A percentile compares a stretch with the other conserved stretches of the same genome.
These are phyloP conservation scores for Pseudogymnoascus sp. DNA, from an alignment of 2,329 filamentous ascomycete species.

Conservation along the genomic window DNA sequence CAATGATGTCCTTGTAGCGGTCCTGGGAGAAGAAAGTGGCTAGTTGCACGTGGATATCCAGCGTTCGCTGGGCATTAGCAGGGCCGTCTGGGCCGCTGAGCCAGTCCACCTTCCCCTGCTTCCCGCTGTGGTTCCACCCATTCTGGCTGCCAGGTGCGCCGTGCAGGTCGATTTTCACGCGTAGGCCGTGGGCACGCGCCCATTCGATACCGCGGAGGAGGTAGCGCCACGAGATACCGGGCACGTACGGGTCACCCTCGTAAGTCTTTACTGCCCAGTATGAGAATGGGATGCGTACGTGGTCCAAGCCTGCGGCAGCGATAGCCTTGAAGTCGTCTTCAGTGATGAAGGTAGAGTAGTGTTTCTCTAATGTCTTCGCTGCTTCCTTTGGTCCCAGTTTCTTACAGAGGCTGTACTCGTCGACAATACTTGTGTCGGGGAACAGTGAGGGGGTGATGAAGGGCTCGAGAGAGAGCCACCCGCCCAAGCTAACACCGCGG, in stretches of 20 bases:
- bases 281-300: constrained; percentile 90
- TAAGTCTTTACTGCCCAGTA: constrained; percentile 93
- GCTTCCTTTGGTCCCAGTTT: constrained; percentile 62
- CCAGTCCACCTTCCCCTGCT: constrained; percentile 75
- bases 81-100: constrained; percentile 78
- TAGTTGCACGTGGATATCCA: constrained; percentile 80
- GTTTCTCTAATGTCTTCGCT: constrained; percentile 65
- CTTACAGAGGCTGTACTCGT: constrained; percentile 75
- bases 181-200: constrained; percentile 82
- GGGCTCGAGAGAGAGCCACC: constrained; percentile 89
- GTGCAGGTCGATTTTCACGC: constrained; percentile 89
- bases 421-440: constrained; percentile 61
- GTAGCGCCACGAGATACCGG: constrained; percentile 85
- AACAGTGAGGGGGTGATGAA: constrained; percentile 95
- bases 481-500: constrained; percentile 84
- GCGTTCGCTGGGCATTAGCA: constrained; percentile 69
- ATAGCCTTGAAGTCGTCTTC: constrained; percentile 82
- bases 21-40: constrained; percentile 90
- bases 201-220: constrained; percentile 89
- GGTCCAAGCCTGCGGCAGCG: constrained; percentile 79
- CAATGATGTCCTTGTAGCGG: constrained; percentile 84
- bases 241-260: constrained; percentile 78
- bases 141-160: constrained; percentile 91
- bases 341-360: constrained; percentile 84
- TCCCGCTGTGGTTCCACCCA: constrained; percentile 94